Evolutionary conservation across 345 rosid species (phyloP), one percentile per base, ranked within the genome.

Genomic region (Geranium rotundifolium): DNA sequence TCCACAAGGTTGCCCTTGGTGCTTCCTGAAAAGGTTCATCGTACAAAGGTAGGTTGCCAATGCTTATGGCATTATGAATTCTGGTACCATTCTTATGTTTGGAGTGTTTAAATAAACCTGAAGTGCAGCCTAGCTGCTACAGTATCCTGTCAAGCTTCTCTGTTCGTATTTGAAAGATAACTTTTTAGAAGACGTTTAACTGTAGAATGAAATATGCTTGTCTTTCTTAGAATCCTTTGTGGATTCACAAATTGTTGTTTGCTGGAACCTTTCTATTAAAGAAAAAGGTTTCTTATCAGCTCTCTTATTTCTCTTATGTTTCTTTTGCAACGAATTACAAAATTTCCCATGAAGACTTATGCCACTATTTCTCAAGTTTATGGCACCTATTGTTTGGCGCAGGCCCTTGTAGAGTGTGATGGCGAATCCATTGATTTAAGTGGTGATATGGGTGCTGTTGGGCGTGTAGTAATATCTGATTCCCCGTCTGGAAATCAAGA

Each of bases 391-490:
- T 34, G 72, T 67, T 63, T 34, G 49, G 57, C 76, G 80, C 85
- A 93, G 99, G 99, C 87, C 4, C 95, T 90, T 46, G 82, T 86
- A 61, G 99, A 93, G 78, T 88, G 95, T 80, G 98, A 91, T 79
- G 98, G 96, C 59, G 96, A 91, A 61, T 85, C 96, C 65, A 81
- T 91, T 59, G 97, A 90, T 83, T 77, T 86, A 76, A 90, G 97
- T 70, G 99, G 99, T 37, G 97, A 93, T 76, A 72, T 88, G 84
- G 99, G 97, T 57, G 95, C 97, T 57, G 97, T 93, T 57, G 99
- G 99, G 59, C 82, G 99, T 10, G 73, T 88, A 63, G 75, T 93
- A 65, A 75, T 90, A 69, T 80, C 86, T 16, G 88, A 83, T 72
- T 64, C 74, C 56, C 64, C 78, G 27, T 68, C 78, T 46, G 87